Conservation (phyloP, 2,329 filamentous ascomycete genomes). For the Scedosporium minutisporum region DNA sequence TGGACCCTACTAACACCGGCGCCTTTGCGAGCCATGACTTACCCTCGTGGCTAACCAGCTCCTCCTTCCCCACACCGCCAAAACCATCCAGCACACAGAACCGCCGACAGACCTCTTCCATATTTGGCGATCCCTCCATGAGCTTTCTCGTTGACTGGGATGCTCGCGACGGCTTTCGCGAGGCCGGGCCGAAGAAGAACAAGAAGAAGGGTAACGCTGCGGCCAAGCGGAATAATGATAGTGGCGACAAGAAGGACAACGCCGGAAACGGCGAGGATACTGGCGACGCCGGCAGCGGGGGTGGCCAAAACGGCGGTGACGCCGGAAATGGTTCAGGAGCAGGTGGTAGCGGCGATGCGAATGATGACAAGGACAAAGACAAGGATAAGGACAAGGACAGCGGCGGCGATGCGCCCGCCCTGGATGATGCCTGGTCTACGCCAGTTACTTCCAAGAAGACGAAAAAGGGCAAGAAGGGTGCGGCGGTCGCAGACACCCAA, state of each 20-base stretch:
- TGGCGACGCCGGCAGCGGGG: conserved; percentile 14
- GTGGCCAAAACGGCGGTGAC: conserved; percentile 24
- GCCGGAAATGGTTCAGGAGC: conserved; percentile 15
- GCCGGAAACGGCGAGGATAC: conserved; percentile 15
- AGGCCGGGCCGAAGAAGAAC: conserved; percentile 15
- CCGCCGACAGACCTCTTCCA: neutral
- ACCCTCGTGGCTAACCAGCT: neutral
- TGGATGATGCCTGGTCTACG: conserved; percentile 43
- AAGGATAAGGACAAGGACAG: conserved; percentile 8
- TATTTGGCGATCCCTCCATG: conserved; percentile 4
- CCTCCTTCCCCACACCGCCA: neutral
- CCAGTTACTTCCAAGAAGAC: conserved; percentile 40
- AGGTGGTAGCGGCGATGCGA: conserved; percentile 2
- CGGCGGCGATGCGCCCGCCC: conserved; percentile 7
- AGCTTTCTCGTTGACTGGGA: conserved; percentile 16
- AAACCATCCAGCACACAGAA: neutral
- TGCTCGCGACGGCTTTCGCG: conserved; percentile 11
- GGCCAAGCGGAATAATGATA: conserved; percentile 9
- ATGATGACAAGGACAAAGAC: conserved; percentile 19
- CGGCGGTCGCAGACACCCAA: conserved; percentile 22
- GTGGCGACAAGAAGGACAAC: conserved; percentile 12
- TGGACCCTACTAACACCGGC: conserved; percentile 3
- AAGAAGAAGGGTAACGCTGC: conserved; percentile 1
- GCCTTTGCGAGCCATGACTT: conserved; percentile 2
- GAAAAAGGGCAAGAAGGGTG: conserved; percentile 37